Evolutionary conservation across 1,139 yeast species (phyloP), one percentile per base, ranked within the genome.

Genomic region (Hanseniaspora gamundiae): DNA sequence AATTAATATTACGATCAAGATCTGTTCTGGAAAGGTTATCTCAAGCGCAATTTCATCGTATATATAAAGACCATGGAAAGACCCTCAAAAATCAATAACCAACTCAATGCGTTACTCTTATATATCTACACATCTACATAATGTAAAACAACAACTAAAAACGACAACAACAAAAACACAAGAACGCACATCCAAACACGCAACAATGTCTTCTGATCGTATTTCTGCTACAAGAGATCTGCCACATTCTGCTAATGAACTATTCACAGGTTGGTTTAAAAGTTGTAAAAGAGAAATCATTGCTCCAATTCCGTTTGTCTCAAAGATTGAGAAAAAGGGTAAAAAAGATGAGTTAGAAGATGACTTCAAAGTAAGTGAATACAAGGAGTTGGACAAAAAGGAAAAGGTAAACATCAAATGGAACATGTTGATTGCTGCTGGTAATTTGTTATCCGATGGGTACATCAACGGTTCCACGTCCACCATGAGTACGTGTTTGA

Each of bases 381-480:
- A 38, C 36, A 35, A 52, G 49, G 38, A 53, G 58, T 51, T 50
- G 55, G 42, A 43, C 16, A 30, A 31, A 10, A 40, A 30, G 48
- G 47, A 47, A 57, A 59, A 51, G 43, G 40, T 42, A 39, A 45
- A 47, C 41, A 61, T 60, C 45, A 68, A 66, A 52, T 76, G 93
- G 85, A 83, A 95, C 6, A 84, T 88, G 40, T 71, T 84, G 51
- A 79, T 87, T 19, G 78, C 95, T 1, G 96, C 96, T 51, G 91
- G 95, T 1, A 95, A 95, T 45, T 69, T 87, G 44, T 85, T 87
- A 60, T 79, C 91, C 26, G 96, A 87, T 62, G 95, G 96, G 47
- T 86, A 86, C 58, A 82, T 85, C 51, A 86, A 86, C 62, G 82
- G 82, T 64, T 78, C 91, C 41, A 82, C 85, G 48, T 76, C 87